Conservation (phyloP, 345 rosid species). For the Crucihimalaya himalaica region DNA sequence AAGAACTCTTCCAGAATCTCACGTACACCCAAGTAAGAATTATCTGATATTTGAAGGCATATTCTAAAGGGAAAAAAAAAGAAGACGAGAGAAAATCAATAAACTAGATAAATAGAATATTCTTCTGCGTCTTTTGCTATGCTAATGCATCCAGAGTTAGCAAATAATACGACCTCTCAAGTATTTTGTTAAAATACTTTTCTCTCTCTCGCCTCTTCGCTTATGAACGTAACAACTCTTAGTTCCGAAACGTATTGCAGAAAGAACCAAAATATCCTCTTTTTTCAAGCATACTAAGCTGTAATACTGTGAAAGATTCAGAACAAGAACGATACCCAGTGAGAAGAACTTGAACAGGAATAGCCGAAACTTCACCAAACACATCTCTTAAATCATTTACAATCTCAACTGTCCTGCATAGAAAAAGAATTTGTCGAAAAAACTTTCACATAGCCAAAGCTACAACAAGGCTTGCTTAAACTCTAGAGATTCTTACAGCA, state of each 20-base stretch:
- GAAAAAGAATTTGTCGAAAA: not conserved
- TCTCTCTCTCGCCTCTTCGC: not conserved
- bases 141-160: not conserved
- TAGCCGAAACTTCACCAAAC: conserved; percentile 51
- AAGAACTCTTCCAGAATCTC: conserved; percentile 81
- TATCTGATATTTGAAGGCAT: conserved; percentile 74
- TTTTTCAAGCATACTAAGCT: not conserved
- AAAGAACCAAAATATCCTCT: conserved; percentile 3
- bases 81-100: not conserved
- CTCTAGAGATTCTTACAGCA: not conserved
- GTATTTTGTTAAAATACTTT: not conserved
- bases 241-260: not conserved
- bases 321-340: conserved; percentile 54
- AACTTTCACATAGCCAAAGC: conserved; percentile 2
- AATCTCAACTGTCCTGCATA: conserved; percentile 66
- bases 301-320: conserved; percentile 5
- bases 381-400: conserved; percentile 53
- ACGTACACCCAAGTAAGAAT: conserved; percentile 50
- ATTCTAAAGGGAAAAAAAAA: conserved; percentile 40
- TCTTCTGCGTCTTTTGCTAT: not conserved
- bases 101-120: not conserved
- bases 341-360: conserved; percentile 77
- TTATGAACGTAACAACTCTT: conserved; percentile 8
- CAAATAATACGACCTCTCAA: not conserved
- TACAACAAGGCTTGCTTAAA: conserved; percentile 11